These are phyloP conservation scores for Cutaneotrichosporon sp. DNA, from an alignment of 1,284 basidiomycete genomes.

Conservation along the genomic window DNA sequence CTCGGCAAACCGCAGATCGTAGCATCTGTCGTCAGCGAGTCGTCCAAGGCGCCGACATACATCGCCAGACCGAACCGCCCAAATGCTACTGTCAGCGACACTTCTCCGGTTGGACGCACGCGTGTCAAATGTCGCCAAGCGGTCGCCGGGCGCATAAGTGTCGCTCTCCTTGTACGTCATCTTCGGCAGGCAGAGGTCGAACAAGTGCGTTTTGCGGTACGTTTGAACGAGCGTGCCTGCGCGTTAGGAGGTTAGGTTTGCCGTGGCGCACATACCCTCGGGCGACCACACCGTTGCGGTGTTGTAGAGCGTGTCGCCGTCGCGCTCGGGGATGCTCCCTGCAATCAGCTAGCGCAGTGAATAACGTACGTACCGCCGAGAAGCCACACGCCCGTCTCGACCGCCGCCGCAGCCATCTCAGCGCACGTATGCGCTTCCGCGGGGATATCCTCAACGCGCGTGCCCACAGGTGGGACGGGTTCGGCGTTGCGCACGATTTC, in stretches of 20 bases:
- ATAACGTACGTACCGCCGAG: slow-evolving; percentile 55
- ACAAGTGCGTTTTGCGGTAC: slow-evolving; percentile 85
- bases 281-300: slow-evolving; percentile 80
- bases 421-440: slow-evolving; percentile 55
- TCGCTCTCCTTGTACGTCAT: slow-evolving; percentile 76
- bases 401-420: slow-evolving; percentile 70
- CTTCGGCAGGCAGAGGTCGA: slow-evolving; percentile 89
- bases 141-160: slow-evolving; percentile 62
- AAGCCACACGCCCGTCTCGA: slow-evolving; percentile 68
- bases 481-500: slow-evolving; percentile 5
- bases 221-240: slow-evolving; percentile 56
- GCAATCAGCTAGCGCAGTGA: background rate
- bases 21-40: slow-evolving; percentile 5
- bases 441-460: background rate
- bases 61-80: slow-evolving; percentile 16
- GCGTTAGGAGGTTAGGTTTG: background rate
- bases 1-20: slow-evolving; percentile 69
- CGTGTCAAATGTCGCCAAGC: slow-evolving; percentile 75
- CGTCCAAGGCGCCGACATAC: background rate
- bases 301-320: slow-evolving; percentile 65
- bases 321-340: slow-evolving; percentile 76
- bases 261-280: slow-evolving; percentile 52
- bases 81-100: slow-evolving; percentile 4
- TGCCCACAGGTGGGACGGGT: slow-evolving; percentile 8
- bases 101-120: slow-evolving; percentile 25